Conservation (phyloP, 139 green algal species). For the Chlamydomonas eustigma region DNA sequence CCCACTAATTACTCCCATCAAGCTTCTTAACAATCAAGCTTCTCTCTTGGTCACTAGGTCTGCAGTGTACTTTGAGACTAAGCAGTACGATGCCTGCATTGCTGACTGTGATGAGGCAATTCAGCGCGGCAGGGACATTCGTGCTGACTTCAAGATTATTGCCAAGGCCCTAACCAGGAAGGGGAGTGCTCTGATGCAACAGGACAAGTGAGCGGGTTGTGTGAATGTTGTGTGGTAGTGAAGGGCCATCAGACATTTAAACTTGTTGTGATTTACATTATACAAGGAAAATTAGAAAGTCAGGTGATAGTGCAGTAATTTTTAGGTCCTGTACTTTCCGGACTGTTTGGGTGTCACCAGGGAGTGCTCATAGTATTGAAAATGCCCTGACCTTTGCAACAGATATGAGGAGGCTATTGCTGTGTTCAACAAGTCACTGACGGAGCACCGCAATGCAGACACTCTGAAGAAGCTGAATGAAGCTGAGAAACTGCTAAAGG, state of each 20-base stretch:
- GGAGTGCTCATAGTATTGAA: no score
- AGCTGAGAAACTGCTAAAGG: conserved; percentile 76
- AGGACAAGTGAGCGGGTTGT: conserved; percentile 38
- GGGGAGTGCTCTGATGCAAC: conserved; percentile 84
- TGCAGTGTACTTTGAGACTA: conserved; percentile 86
- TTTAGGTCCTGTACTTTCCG: no score
- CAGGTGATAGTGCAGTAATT: no score
- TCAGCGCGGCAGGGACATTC: conserved; percentile 70
- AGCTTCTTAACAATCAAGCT: no score
- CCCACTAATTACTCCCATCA: no score
- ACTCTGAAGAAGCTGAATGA: conserved; percentile 93
- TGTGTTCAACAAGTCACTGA: conserved; percentile 89
- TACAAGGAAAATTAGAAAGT: no score
- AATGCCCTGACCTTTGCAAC: no score
- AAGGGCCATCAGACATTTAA: no score
- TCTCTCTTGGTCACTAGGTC: conserved; percentile 37
- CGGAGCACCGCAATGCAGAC: conserved; percentile 91
- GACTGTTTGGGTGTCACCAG: no score
- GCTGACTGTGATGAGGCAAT: conserved; percentile 86
- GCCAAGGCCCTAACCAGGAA: conserved; percentile 86
- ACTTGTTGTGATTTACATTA: no score
- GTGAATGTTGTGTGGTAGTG: no score
- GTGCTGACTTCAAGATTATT: conserved; percentile 91
- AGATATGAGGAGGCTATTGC: conserved; percentile 75
- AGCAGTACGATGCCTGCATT: conserved; percentile 68